Evolutionary conservation across 2,329 filamentous ascomycete genomes (phyloP), one percentile per base, ranked within the genome.

Genomic region (Sclerotinia glacialis): DNA sequence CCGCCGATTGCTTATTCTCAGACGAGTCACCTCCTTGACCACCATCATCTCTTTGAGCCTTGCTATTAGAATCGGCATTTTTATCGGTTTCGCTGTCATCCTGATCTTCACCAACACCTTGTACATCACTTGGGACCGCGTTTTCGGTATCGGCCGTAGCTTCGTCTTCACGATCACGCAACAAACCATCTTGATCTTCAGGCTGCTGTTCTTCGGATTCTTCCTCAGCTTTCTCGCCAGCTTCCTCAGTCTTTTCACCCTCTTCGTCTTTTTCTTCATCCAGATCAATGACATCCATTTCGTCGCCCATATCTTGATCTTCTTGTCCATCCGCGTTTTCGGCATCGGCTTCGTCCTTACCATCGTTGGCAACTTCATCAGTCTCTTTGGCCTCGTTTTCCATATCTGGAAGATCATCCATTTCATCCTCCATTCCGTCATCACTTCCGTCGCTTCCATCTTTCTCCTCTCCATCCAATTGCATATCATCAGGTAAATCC

Each of bases 401-500:
- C 12, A 79, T 73, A 70, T 86, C 83, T 2, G 83, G 83, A 64
- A 90, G 78, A 65, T 86, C 81, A 66, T 87, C 85, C 59, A 89
- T 77, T 12, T 72, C 75, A 69, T 79, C 77, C 50, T 78, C 78
- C 56, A 59, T 47, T 37, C 76, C 78, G 34, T 79, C 74, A 70
- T 78, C 73, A 21, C 60, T 67, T 28, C 31, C 65, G 8, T 77
- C 78, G 42, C 79, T 81, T 16, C 83, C 81, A 34, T 79, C 78
- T 49, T 82, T 79, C n/a, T 83, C 82, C 62, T 86, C 80, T 3
- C 85, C 86, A 74, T 90, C 88, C 68, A 91, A 82, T 68, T 90
- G 83, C 78, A 92, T 85, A 70, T 91, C 87, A 34, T 91, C 89
- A 1, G 89, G 89, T 44, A 91, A 79, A 64, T 91, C 89, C 52